Evolutionary conservation across 306 rosid genomes (phyloP).

Genomic region (Oemleria cerasiformis): DNA sequence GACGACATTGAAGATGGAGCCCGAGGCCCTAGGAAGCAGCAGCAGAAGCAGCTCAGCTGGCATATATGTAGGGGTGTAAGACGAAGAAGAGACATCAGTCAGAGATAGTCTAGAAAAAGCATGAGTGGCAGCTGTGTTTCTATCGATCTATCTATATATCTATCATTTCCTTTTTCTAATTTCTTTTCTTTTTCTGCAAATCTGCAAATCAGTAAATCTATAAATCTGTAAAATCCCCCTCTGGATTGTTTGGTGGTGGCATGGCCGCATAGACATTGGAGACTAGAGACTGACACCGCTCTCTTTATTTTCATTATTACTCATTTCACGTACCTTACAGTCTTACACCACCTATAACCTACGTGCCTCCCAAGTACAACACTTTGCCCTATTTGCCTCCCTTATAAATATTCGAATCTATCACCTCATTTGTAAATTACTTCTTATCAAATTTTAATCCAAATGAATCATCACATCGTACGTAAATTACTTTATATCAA

Average conservation of each 20-base stretch:
- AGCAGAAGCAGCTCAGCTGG: slow-evolving; percentile 1
- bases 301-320: slow-evolving; percentile 15
- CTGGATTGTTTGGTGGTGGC: background rate
- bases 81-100: slow-evolving; percentile 11
- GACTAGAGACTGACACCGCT: background rate
- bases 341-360: background rate
- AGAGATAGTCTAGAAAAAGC: slow-evolving; percentile 4
- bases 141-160: background rate
- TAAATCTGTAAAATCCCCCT: background rate
- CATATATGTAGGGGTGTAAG: background rate
- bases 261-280: background rate
- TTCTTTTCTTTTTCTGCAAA: background rate
- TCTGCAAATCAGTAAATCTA: background rate
- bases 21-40: background rate
- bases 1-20: background rate
- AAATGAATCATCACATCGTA: too few relatives aligned
- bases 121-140: background rate
- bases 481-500: too few relatives aligned
- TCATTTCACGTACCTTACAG: slow-evolving; percentile 16
- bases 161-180: background rate
- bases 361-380: slow-evolving; percentile 29
- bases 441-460: too few relatives aligned
- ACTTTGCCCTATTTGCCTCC: background rate
- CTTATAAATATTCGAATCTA: too few relatives aligned
- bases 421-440: too few relatives aligned